Evolutionary conservation across 2,329 filamentous ascomycete species (phyloP).

Genomic region (Aureobasidium lini): DNA sequence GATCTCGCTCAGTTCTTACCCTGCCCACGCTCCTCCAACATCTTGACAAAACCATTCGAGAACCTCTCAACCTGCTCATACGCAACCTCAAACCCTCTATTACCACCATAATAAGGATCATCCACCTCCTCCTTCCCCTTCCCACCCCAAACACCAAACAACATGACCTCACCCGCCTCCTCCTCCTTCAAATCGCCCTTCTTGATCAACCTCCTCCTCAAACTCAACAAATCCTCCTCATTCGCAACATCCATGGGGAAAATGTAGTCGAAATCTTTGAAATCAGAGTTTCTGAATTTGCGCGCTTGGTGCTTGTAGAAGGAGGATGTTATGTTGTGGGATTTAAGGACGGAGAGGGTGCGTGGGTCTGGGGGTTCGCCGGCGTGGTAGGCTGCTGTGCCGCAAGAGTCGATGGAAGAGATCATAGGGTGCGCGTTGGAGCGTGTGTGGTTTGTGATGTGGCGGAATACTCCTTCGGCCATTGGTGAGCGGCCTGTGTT

Average conservation of each 20-base stretch:
- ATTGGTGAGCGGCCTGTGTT: slow-evolving; percentile 62
- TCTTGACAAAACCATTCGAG: slow-evolving; percentile 64
- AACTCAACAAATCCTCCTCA: slow-evolving; percentile 58
- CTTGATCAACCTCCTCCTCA: slow-evolving; percentile 47
- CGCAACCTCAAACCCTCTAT: slow-evolving; percentile 73
- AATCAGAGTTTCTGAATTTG: slow-evolving; percentile 64
- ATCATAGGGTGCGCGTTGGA: slow-evolving; percentile 44
- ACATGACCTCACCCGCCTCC: slow-evolving; percentile 36
- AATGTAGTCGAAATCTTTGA: slow-evolving; percentile 82
- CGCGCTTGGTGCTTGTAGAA: slow-evolving; percentile 68
- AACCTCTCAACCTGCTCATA: slow-evolving; percentile 78
- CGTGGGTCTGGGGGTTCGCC: slow-evolving; percentile 71
- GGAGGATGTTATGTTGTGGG: slow-evolving; percentile 61
- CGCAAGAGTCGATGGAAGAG: slow-evolving; percentile 72
- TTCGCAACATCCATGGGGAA: slow-evolving; percentile 91
- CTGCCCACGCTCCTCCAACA: slow-evolving; percentile 38
- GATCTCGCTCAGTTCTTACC: neutral
- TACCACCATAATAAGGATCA: slow-evolving; percentile 90
- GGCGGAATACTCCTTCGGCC: slow-evolving; percentile 88
- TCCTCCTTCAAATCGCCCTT: slow-evolving; percentile 32
- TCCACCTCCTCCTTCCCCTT: slow-evolving; percentile 59
- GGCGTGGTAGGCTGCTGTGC: slow-evolving; percentile 81
- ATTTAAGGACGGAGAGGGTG: slow-evolving; percentile 69
- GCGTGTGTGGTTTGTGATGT: slow-evolving; percentile 54
- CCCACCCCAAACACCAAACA: slow-evolving; percentile 78